These are phyloP conservation scores for Backusella psychrophila DNA, from an alignment of 192 early-diverging fungal species.

Conservation along the genomic window DNA sequence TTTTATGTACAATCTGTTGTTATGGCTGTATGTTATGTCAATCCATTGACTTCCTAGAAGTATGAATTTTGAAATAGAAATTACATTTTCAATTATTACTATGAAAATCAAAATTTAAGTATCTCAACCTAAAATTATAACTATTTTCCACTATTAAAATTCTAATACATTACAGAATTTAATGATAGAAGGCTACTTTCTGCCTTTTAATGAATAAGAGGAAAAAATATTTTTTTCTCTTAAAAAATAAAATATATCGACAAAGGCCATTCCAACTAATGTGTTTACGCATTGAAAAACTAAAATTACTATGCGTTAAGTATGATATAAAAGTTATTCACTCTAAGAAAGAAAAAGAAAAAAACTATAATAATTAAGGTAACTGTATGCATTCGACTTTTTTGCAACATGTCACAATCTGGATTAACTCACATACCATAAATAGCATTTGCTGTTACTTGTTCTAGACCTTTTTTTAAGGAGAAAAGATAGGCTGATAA, in stretches of 20 bases:
- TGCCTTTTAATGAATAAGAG: neutral
- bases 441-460: too few species aligned
- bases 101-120: neutral
- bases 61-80: neutral
- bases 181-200: neutral
- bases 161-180: neutral
- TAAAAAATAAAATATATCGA: neutral
- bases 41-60: neutral
- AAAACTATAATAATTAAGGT: too few species aligned
- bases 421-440: too few species aligned
- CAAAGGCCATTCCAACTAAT: neutral
- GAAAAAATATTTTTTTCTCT: neutral
- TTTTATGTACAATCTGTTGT: neutral
- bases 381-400: too few species aligned
- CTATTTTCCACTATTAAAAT: neutral
- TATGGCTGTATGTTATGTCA: neutral
- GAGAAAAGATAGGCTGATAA: too few species aligned
- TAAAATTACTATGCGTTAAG: neutral
- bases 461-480: too few species aligned
- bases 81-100: neutral
- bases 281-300: neutral
- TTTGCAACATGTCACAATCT: too few species aligned
- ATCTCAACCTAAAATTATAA: neutral
- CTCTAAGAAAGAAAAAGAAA: too few species aligned
- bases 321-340: too few species aligned